Conservation (phyloP, 1,284 basidiomycete species). For the Stereum hirsutum region DNA sequence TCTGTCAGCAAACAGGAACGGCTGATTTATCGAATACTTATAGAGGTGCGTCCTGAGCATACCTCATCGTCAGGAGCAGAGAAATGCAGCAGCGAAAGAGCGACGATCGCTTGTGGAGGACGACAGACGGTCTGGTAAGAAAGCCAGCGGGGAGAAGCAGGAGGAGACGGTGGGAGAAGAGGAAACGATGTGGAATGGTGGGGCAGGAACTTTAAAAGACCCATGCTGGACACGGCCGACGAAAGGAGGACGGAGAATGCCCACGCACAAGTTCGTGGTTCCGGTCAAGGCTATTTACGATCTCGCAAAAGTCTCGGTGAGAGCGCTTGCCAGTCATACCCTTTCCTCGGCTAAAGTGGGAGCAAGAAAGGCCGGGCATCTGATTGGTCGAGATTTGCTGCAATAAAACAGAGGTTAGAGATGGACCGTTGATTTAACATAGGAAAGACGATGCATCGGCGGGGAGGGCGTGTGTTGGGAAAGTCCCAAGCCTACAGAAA, state of each 20-base stretch:
- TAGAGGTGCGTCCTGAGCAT: neutral
- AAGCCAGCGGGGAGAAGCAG: neutral
- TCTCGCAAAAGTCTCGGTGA: constrained; percentile 10
- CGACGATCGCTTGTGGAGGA: neutral
- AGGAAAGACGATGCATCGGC: no score
- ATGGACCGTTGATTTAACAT: no score
- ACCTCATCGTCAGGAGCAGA: neutral
- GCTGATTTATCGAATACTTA: no score
- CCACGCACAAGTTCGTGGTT: constrained; percentile 1
- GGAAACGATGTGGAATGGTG: neutral
- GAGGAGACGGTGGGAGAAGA: neutral
- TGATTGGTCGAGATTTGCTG: no score
- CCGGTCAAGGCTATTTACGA: constrained; percentile 4
- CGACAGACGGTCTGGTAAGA: neutral
- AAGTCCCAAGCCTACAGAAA: no score
- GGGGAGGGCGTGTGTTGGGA: no score
- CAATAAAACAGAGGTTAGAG: no score
- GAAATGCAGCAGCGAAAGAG: neutral
- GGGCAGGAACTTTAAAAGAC: constrained; percentile 4
- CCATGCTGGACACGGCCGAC: neutral
- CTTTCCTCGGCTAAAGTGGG: no score
- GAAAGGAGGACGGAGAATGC: neutral
- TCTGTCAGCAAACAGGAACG: neutral
- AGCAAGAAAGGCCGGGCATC: no score
- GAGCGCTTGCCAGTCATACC: no score